Evolutionary conservation across 768 basidiomycete genomes (phyloP).

Genomic region (Leccinum truebloodii): DNA sequence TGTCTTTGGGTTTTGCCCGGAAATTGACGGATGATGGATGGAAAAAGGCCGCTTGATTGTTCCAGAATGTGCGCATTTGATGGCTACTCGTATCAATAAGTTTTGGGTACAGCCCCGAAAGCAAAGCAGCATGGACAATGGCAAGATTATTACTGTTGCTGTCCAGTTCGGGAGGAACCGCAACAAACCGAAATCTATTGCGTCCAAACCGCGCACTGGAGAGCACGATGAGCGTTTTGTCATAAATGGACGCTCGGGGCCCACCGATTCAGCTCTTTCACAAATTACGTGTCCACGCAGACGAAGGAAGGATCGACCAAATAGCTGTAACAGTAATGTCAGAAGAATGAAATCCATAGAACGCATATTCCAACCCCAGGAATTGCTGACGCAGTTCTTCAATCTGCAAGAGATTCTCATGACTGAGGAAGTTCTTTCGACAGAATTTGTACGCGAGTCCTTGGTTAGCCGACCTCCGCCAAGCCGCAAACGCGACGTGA

Average conservation of each 20-base stretch:
- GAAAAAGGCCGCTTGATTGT: constrained; percentile 75
- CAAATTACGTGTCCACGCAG: constrained; percentile 59
- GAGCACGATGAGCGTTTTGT: constrained; percentile 13
- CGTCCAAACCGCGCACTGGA: constrained; percentile 76
- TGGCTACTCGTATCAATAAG: constrained; percentile 55
- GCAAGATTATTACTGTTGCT: constrained; percentile 62
- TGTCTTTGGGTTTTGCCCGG: constrained; percentile 61
- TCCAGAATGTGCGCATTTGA: constrained; percentile 77
- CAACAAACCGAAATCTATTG: constrained; percentile 72
- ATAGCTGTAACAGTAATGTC: constrained; percentile 51
- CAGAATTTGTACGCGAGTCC: constrained; percentile 73
- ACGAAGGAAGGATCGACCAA: constrained; percentile 89
- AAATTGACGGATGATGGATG: constrained; percentile 96
- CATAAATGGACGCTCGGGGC: not conserved
- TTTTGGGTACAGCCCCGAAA: constrained; percentile 90
- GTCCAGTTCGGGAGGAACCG: constrained; percentile 71
- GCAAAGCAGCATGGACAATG: constrained; percentile 78
- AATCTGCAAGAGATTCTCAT: constrained; percentile 94
- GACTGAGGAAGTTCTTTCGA: constrained; percentile 75
- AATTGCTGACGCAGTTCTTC: constrained; percentile 95
- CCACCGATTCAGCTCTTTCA: constrained; percentile 71
- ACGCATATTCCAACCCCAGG: constrained; percentile 49
- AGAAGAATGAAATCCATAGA: constrained; percentile 5
- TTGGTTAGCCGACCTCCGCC: constrained; percentile 72
- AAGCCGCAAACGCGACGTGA: constrained; percentile 86